Evolutionary conservation across 495 filamentous ascomycete genomes (phyloP).

Genomic region (Penicillium cinerascens): DNA sequence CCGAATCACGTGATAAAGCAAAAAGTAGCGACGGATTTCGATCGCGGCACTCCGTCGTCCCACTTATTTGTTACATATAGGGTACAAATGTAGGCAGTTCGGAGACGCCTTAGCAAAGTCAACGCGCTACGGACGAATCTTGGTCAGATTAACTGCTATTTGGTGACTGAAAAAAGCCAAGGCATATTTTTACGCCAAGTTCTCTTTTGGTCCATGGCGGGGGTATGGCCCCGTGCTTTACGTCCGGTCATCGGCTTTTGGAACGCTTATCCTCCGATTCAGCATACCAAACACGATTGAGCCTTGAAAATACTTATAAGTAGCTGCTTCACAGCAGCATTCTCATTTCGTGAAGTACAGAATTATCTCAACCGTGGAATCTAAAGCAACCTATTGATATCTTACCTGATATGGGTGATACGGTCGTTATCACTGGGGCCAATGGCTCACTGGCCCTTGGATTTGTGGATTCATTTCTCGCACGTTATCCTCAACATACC

Average conservation of each 20-base stretch:
- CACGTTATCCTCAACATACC: conserved; percentile 32
- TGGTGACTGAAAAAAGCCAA: too few species aligned
- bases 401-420: conserved; percentile 24
- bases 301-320: neutral
- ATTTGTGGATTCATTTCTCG: conserved; percentile 37
- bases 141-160: too few species aligned
- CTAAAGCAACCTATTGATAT: neutral
- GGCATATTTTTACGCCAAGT: too few species aligned
- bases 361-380: neutral
- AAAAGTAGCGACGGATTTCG: too few species aligned
- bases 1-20: too few species aligned
- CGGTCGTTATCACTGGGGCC: conserved; percentile 47
- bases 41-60: too few species aligned
- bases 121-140: too few species aligned
- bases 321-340: neutral
- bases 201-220: neutral
- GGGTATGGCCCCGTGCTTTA: neutral
- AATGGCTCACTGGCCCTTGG: conserved; percentile 47
- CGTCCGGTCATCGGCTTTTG: neutral
- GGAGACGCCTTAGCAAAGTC: too few species aligned
- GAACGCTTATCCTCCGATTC: neutral
- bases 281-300: neutral
- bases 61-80: too few species aligned
- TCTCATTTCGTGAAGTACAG: neutral
- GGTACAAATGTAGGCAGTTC: too few species aligned